These are phyloP conservation scores for Dentipellis sp. DNA, from an alignment of 768 basidiomycete genomes.

Conservation along the genomic window DNA sequence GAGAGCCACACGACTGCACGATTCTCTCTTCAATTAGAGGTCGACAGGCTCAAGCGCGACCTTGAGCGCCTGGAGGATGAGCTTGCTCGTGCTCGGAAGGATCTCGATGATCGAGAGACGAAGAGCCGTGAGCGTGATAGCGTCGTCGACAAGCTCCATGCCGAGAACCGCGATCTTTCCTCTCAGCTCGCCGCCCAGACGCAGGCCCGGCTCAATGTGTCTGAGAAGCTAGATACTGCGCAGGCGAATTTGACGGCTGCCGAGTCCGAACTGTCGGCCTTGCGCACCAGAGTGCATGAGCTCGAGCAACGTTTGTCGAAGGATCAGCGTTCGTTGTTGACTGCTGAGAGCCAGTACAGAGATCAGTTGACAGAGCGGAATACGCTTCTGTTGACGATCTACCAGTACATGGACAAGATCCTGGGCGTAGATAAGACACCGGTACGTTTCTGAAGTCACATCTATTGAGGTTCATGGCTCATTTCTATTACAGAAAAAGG, in stretches of 20 bases:
- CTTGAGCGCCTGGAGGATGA: constrained; percentile 75
- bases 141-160: constrained; percentile 64
- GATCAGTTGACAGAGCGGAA: constrained; percentile 93
- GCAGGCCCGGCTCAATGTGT: constrained; percentile 76
- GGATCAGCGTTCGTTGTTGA: constrained; percentile 66
- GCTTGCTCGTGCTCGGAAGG: constrained; percentile 57
- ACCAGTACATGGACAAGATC: constrained; percentile 93
- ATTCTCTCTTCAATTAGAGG: constrained; percentile 84
- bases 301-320: constrained; percentile 75
- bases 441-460: constrained; percentile 31
- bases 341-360: constrained; percentile 72
- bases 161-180: constrained; percentile 74
- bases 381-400: constrained; percentile 83
- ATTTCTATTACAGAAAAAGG: constrained; percentile 50
- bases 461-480: neutral
- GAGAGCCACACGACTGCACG: constrained; percentile 77
- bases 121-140: constrained; percentile 62
- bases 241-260: constrained; percentile 53
- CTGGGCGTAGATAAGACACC: constrained; percentile 82
- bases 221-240: constrained; percentile 79
- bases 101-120: constrained; percentile 58
- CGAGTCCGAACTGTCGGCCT: constrained; percentile 55
- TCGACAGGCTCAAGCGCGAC: constrained; percentile 81
- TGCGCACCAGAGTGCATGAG: constrained; percentile 57
- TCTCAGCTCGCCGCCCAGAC: constrained; percentile 76